Base-by-base conservation (phyloP, 2,329 filamentous ascomycete genomes). In the Nannizziopsis arthrosporioides region DNA sequence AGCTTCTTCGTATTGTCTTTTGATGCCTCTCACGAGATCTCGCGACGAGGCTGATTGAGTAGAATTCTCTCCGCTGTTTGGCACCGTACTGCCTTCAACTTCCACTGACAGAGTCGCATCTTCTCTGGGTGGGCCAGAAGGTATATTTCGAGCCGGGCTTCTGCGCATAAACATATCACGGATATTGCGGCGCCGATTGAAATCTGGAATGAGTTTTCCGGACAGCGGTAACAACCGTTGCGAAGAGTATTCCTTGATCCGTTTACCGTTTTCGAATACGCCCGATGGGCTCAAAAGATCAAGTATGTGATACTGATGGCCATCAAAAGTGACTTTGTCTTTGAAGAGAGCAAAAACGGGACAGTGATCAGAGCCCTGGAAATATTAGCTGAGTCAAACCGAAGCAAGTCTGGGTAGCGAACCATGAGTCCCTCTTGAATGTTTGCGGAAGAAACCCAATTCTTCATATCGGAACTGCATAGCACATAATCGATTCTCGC, bases 401-500 rank as follows among this genome's bases (percentile, higher is more conserved):
- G 1, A 12, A 9, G 44, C 11, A 12, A 31, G 38, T 14, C 19
- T 5, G 6, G 6, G 31, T 38, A 27, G 49, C 63, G 38, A 58
- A 75, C 74, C 69, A 94, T 83, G 17, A 96, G 69, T 0, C 89
- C 89, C 65, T 94, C 87, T 62, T 96, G 92, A 30, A 96, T 96
- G 58, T 95, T 81, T 5, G 86, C 78, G 38, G 81, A 78, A 19
- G 70, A 72, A 58, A 94, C 84, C 87, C 89, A 95, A 44, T 76
- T 69, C 58, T 81, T 84, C 71, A 94, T 84, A 32, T 77, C 76
- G 36, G 82, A 72, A 54, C 81, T 92, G 62, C 87, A 94, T 2
- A 96, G 74, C 14, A 98, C 77, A 65, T 94, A 96, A 65, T 98
- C 92, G 57, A 96, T 96, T 32, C 92, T 79, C 47, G 85, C 84